Evolutionary conservation across 139 green algal species (phyloP).

Genomic region (Volvox reticuliferus): DNA sequence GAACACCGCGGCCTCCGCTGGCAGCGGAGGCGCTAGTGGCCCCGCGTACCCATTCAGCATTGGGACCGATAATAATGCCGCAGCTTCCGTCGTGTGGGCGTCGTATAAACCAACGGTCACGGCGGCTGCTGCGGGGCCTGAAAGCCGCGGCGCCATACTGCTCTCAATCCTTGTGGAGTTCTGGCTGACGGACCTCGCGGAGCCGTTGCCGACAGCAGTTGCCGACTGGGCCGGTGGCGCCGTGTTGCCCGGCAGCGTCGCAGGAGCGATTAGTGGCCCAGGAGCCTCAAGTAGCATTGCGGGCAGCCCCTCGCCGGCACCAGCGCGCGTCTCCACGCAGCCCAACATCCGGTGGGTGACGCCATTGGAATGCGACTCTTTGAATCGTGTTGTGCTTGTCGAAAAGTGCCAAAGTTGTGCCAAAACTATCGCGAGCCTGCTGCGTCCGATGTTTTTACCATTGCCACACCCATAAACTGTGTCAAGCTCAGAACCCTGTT

Average conservation of each 20-base stretch:
- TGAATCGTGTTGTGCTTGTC: too few species aligned
- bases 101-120: conserved; percentile 28
- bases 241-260: not conserved
- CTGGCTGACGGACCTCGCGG: conserved; percentile 81
- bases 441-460: too few species aligned
- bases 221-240: not conserved
- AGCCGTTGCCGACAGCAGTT: conserved; percentile 66
- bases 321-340: not conserved
- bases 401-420: too few species aligned
- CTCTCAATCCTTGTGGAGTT: conserved; percentile 83
- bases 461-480: too few species aligned
- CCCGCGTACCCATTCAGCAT: not conserved
- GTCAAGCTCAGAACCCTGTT: too few species aligned
- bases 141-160: conserved; percentile 59
- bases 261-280: not conserved
- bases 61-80: not conserved
- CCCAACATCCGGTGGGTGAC: not conserved
- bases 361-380: too few species aligned
- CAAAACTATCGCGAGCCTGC: too few species aligned
- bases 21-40: not conserved
- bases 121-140: conserved; percentile 16
- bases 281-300: not conserved
- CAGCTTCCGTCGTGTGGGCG: not conserved
- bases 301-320: not conserved
- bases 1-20: not conserved